Percentiles rank a stretch among this genome's conserved stretches.
Evolutionary conservation across 164 flowering plant species (phyloP).

Genomic region (Cinnamomum micranthum): DNA sequence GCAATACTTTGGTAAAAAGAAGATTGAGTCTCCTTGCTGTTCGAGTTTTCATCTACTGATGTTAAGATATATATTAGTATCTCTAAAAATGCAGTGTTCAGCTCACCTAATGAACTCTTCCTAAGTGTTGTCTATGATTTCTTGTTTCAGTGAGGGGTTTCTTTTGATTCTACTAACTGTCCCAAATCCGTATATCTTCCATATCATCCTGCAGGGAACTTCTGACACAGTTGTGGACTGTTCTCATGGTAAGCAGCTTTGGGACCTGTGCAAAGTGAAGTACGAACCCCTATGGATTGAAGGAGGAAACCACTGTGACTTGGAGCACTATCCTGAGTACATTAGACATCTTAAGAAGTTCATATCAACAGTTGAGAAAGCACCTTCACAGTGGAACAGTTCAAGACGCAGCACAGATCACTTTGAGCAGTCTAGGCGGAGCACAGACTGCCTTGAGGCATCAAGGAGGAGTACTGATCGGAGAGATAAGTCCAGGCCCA

Average conservation of each 20-base stretch:
- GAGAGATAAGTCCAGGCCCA: constrained; percentile 74
- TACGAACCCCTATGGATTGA: constrained; percentile 89
- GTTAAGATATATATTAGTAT: no score
- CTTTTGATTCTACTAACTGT: not conserved
- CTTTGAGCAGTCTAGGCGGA: constrained; percentile 56
- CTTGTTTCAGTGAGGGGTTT: no score
- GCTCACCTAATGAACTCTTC: no score
- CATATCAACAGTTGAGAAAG: constrained; percentile 59
- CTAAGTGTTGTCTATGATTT: no score
- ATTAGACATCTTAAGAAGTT: constrained; percentile 85
- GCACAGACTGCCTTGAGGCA: constrained; percentile 57
- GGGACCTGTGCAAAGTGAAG: constrained; percentile 89
- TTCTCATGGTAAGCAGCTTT: constrained; percentile 90
- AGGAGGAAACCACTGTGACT: constrained; percentile 87
- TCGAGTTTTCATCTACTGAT: no score
- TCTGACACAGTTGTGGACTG: constrained; percentile 91
- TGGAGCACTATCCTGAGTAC: constrained; percentile 84
- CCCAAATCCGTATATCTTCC: not conserved
- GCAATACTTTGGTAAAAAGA: no score
- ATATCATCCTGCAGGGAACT: constrained; percentile 57
- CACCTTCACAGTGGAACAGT: constrained; percentile 60
- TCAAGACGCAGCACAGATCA: constrained; percentile 58
- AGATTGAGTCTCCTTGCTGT: no score
- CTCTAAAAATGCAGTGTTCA: no score
- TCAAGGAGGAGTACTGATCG: constrained; percentile 78